A percentile compares a stretch with the other conserved stretches of the same genome.
These are phyloP conservation scores for Hypoxylon fragiforme DNA, from an alignment of 495 filamentous ascomycete genomes.

Conservation along the genomic window DNA sequence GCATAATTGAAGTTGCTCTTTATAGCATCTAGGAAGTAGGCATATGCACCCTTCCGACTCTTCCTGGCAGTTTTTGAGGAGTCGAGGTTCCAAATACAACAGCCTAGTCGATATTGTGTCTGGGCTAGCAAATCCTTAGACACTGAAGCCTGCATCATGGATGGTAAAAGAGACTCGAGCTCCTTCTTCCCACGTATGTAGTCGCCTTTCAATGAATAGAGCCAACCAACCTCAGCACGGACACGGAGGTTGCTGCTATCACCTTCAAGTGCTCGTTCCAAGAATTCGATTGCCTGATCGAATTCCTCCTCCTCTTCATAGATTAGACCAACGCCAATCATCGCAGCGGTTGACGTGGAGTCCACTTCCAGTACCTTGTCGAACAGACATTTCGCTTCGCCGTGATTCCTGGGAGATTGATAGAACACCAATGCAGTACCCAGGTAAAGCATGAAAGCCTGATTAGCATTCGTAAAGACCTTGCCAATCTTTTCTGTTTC, in stretches of 20 bases:
- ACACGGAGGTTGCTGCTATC: constrained; percentile 75
- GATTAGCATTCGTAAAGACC: constrained; percentile 63
- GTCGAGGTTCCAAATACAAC: constrained; percentile 84
- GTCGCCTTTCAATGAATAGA: constrained; percentile 80
- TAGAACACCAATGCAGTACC: constrained; percentile 84
- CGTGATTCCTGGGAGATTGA: constrained; percentile 85
- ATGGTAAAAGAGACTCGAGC: constrained; percentile 68
- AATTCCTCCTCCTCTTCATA: constrained; percentile 92
- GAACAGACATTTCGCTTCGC: constrained; percentile 83
- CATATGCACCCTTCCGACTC: constrained; percentile 71
- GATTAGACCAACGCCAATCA: constrained; percentile 89
- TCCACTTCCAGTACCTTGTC: constrained; percentile 74
- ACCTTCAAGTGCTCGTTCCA: constrained; percentile 70
- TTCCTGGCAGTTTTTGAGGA: constrained; percentile 70
- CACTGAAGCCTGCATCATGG: constrained; percentile 27
- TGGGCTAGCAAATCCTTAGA: constrained; percentile 77
- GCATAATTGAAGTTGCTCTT: constrained; percentile 89
- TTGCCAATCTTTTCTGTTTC: constrained; percentile 69
- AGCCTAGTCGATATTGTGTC: constrained; percentile 84
- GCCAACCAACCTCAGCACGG: constrained; percentile 84
- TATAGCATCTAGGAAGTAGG: constrained; percentile 79
- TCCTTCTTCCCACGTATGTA: constrained; percentile 63
- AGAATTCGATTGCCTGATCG: constrained; percentile 72
- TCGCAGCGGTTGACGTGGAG: constrained; percentile 70
- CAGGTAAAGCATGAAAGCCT: constrained; percentile 74